Conservation (phyloP, 1,139 yeast genomes). For the Taphrina confusa region DNA sequence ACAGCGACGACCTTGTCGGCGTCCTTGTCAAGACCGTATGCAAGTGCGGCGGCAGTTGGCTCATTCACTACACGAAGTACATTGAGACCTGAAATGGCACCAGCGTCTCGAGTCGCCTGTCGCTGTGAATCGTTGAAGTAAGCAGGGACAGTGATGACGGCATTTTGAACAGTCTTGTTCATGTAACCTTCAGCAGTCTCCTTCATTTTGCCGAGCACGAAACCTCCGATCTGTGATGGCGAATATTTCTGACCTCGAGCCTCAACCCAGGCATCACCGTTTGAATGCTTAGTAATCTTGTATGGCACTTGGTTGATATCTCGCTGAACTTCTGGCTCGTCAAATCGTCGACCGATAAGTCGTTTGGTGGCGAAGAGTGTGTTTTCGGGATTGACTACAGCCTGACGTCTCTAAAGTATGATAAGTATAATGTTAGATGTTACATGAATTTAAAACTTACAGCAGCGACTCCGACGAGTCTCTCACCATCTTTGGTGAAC, state of each 20-base stretch:
- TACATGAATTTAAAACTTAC: no score
- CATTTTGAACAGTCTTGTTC: slow-evolving; percentile 80
- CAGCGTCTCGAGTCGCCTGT: slow-evolving; percentile 98
- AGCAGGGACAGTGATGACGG: slow-evolving; percentile 97
- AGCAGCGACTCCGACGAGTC: slow-evolving; percentile 97
- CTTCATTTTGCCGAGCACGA: slow-evolving; percentile 90
- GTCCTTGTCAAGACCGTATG: slow-evolving; percentile 90
- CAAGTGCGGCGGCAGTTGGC: slow-evolving; percentile 98
- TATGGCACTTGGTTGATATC: slow-evolving; percentile 95
- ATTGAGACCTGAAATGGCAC: slow-evolving; percentile 94
- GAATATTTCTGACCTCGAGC: slow-evolving; percentile 92
- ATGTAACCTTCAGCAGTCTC: slow-evolving; percentile 93
- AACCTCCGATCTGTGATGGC: slow-evolving; percentile 97
- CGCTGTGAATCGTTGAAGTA: slow-evolving; percentile 98
- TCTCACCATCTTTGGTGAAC: slow-evolving; percentile 92
- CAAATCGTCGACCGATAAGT: slow-evolving; percentile 96
- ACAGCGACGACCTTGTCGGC: slow-evolving; percentile 76
- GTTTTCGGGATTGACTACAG: slow-evolving; percentile 97
- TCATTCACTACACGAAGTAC: slow-evolving; percentile 97
- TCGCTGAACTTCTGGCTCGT: slow-evolving; percentile 93
- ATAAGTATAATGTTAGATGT: background rate
- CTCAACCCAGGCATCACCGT: slow-evolving; percentile 99
- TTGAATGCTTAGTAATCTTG: slow-evolving; percentile 91
- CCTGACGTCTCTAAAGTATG: slow-evolving; percentile 76
- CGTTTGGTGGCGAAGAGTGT: slow-evolving; percentile 98